Evolutionary conservation across 495 filamentous ascomycete species (phyloP).

Genomic region (Aspergillus asperescens): DNA sequence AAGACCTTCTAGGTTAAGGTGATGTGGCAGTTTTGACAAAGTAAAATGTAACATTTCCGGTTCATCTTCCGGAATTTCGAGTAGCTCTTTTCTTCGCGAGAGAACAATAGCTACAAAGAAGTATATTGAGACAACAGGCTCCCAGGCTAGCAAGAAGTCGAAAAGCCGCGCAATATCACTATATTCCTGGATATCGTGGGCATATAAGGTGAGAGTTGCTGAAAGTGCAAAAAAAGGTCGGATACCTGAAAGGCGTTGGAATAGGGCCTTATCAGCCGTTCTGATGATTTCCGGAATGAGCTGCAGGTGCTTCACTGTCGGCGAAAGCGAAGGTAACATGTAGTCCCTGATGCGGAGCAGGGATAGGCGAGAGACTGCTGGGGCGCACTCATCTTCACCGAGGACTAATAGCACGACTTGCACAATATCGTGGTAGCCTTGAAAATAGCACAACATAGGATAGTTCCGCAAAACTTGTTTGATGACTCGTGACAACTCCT

Average conservation of each 20-base stretch:
- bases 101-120: constrained; percentile 86
- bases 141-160: constrained; percentile 79
- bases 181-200: constrained; percentile 90
- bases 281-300: constrained; percentile 78
- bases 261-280: constrained; percentile 60
- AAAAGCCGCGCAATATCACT: constrained; percentile 82
- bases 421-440: constrained; percentile 97
- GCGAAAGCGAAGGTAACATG: constrained; percentile 86
- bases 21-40: constrained; percentile 78
- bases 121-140: constrained; percentile 82
- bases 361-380: constrained; percentile 71
- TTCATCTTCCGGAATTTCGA: constrained; percentile 76
- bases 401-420: constrained; percentile 92
- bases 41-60: constrained; percentile 90
- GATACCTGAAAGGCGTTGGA: constrained; percentile 64
- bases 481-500: constrained; percentile 70
- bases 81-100: constrained; percentile 69
- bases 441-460: constrained; percentile 91
- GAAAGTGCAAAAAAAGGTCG: constrained; percentile 89
- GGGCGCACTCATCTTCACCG: constrained; percentile 46
- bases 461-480: constrained; percentile 67
- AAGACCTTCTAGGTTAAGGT: constrained; percentile 76
- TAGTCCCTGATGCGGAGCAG: constrained; percentile 90
- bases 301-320: constrained; percentile 73
- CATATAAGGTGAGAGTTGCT: constrained; percentile 89